Evolutionary conservation across 1,284 basidiomycete species (phyloP).

Genomic region (Salmacisia buchloeana): DNA sequence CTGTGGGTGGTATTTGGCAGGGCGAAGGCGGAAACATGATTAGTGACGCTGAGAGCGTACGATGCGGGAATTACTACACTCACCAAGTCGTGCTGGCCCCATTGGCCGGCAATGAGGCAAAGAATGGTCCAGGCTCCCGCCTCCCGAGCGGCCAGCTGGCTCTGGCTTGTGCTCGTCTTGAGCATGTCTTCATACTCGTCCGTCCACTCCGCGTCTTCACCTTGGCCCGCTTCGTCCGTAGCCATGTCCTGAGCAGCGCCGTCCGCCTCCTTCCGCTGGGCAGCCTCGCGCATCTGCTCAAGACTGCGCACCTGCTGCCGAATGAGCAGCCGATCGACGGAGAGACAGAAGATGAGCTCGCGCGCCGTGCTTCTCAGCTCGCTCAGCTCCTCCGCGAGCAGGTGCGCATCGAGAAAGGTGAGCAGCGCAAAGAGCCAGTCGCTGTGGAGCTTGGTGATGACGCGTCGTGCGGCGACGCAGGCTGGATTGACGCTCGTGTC

Average conservation of each 20-base stretch:
- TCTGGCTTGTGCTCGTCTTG: neutral
- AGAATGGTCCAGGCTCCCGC: neutral
- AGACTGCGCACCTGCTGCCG: neutral
- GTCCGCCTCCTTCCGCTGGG: too few species aligned
- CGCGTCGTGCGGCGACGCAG: neutral
- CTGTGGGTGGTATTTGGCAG: neutral
- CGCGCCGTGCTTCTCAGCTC: neutral
- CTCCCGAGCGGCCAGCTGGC: neutral
- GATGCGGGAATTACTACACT: neutral
- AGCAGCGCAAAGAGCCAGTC: neutral
- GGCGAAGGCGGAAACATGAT: neutral
- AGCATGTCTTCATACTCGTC: neutral
- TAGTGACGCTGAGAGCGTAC: neutral
- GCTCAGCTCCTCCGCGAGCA: neutral
- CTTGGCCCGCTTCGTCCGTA: too few species aligned
- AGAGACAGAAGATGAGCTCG: neutral
- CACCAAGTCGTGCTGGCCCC: constrained; percentile 3
- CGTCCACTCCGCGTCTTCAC: neutral
- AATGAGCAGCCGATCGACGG: neutral
- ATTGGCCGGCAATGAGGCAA: neutral
- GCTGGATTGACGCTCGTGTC: neutral
- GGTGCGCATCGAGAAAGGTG: neutral
- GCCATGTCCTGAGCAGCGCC: too few species aligned
- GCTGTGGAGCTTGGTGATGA: neutral
- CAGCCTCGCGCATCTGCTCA: neutral